A percentile compares a stretch with the other conserved stretches of the same genome.
Evolutionary conservation across 768 basidiomycete species (phyloP).

Genomic region (Boletus sensibilis): DNA sequence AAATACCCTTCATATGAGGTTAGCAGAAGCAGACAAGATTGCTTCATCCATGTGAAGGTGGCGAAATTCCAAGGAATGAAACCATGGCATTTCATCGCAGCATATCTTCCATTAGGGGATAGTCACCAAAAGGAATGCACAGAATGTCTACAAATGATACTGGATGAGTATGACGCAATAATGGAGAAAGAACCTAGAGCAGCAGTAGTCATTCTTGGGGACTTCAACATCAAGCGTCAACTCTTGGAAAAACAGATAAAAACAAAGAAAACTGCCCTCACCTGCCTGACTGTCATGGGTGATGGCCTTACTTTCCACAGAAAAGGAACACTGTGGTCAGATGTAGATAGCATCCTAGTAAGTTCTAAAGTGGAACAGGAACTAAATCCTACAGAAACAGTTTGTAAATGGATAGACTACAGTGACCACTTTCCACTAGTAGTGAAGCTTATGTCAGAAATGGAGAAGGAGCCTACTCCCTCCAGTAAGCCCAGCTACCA

Average conservation of each 20-base stretch:
- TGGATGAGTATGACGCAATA: background rate
- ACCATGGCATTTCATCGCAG: background rate
- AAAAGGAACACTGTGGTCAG: background rate
- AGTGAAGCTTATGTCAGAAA: background rate
- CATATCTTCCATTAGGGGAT: background rate
- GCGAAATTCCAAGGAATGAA: background rate
- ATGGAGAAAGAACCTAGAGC: background rate
- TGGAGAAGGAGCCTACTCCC: background rate
- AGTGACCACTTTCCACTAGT: background rate
- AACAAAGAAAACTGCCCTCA: background rate
- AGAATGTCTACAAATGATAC: background rate
- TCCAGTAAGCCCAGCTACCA: background rate
- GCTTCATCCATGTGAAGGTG: background rate
- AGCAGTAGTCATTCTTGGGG: background rate
- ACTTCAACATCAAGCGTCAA: background rate
- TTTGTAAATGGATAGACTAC: background rate
- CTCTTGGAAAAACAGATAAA: background rate
- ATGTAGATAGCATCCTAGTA: background rate
- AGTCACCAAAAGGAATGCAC: background rate
- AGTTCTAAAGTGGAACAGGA: background rate
- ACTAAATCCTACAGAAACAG: background rate
- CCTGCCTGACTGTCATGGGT: background rate
- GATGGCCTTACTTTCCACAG: background rate
- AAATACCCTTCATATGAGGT: background rate
- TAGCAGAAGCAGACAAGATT: background rate